Base-by-base conservation (phyloP, 2,329 filamentous ascomycete species). In the Pseudogymnoascus sp. region DNA sequence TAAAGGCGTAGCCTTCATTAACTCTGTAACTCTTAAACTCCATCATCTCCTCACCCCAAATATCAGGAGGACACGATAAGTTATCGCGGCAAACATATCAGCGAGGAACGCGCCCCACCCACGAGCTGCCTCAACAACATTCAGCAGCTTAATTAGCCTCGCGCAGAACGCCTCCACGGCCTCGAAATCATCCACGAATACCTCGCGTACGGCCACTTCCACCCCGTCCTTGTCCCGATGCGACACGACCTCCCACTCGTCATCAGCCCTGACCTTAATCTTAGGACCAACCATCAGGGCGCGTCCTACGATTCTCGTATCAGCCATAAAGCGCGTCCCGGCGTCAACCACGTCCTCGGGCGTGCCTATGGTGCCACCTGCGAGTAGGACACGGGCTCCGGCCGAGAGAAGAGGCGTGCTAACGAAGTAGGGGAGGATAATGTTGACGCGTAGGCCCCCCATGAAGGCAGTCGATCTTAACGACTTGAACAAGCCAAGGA, bases 371-470 rank as follows among this genome's bases (percentile, higher is more conserved):
- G 77, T 81, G 2, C 75, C 78, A 12, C 86, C 87, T 0, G 84
- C 81, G 2, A 89, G 76, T 14, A 87, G 63, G 2, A 80, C 64
- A 29, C 81, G 76, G 16, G 77, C 83, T 1, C 66, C 62, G 1
- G 73, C 63, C 0, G 78, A 73, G 3, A 86, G 70, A 49, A 89
- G 79, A n/a, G 84, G 82, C 12, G 83, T 86, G 67, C 85, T 81
- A 68, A 81, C 79, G 71, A 88, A 89, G 73, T 88, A 89, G 0
- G 87, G 87, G 63, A 80, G 81, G n/a, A 90, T 71, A 69, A 88
- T 77, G 69, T 89, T 90, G 64, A 87, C 76, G 49, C 87, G 79
- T 43, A 89, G 74, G 23, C 82, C 82, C 43, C 78, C 73, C 6
- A 73, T 66, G 61, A 78, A 77, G 2, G 79, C 75, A 0, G 79